These are phyloP conservation scores for Suillus luteus DNA, from an alignment of 768 basidiomycete species.

Conservation along the genomic window DNA sequence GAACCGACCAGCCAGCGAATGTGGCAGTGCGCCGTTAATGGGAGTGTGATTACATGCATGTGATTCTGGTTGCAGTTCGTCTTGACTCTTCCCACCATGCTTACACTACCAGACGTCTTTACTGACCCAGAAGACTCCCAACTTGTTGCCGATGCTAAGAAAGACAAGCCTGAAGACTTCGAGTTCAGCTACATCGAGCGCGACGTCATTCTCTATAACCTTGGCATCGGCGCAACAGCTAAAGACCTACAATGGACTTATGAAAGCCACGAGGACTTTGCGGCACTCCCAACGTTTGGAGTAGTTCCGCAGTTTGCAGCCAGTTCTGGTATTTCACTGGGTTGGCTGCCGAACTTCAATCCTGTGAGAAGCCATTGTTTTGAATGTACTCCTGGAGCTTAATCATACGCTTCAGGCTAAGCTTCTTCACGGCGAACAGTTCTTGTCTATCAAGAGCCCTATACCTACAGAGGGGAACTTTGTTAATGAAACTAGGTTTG, in stretches of 20 bases:
- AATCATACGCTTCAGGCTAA: conserved; percentile 61
- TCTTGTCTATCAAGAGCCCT: conserved; percentile 80
- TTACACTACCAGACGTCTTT: conserved; percentile 52
- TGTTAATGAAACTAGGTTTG: conserved; percentile 69
- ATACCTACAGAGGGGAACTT: conserved; percentile 86
- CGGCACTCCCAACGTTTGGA: conserved; percentile 90
- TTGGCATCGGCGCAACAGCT: conserved; percentile 92
- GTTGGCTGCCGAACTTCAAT: conserved; percentile 95
- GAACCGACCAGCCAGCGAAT: not conserved
- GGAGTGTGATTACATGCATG: not conserved
- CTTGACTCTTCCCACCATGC: conserved; percentile 23
- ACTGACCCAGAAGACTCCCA: conserved; percentile 81
- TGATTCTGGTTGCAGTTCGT: conserved; percentile 8
- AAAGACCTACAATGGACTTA: conserved; percentile 91
- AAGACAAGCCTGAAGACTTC: conserved; percentile 48
- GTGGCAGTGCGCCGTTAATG: too few relatives aligned
- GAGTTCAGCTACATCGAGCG: conserved; percentile 82
- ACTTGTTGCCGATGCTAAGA: conserved; percentile 83
- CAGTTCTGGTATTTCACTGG: conserved; percentile 64
- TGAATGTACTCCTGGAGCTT: conserved; percentile 2
- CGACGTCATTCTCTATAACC: conserved; percentile 93
- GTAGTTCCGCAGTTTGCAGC: conserved; percentile 90
- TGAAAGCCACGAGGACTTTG: conserved; percentile 86
- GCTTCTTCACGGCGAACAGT: conserved; percentile 98
- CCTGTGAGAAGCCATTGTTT: conserved; percentile 54